Evolutionary conservation across 352 stramenopile species (phyloP).

Genomic region (Thalassiosira exigua): DNA sequence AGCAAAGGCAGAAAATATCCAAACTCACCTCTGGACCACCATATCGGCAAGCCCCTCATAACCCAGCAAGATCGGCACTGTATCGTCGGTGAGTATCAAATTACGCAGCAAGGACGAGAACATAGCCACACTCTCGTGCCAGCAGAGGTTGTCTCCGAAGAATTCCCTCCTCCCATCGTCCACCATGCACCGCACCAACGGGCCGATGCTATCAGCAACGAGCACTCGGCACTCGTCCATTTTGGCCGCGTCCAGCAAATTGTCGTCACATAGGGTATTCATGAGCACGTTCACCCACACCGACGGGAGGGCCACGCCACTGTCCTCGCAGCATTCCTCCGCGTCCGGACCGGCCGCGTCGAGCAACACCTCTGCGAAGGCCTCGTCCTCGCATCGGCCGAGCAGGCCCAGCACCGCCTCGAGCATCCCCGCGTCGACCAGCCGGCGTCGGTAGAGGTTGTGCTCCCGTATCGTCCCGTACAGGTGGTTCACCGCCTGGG

Average conservation of each 20-base stretch:
- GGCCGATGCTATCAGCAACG: background rate
- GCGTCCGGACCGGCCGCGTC: too few species aligned
- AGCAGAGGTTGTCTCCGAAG: background rate
- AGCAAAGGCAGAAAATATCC: too few species aligned
- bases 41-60: background rate
- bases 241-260: background rate
- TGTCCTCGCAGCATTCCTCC: too few species aligned
- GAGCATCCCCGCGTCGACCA: background rate
- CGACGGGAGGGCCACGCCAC: background rate
- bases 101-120: background rate
- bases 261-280: background rate
- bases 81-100: background rate
- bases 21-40: background rate
- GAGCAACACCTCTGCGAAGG: background rate
- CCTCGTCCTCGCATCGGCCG: background rate
- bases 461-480: background rate
- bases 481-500: background rate
- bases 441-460: background rate
- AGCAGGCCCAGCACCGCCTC: background rate
- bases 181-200: background rate
- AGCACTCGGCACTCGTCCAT: background rate
- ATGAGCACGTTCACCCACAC: background rate
- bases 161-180: constrained; percentile 5
- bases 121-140: background rate
- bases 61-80: background rate